Evolutionary conservation across 768 basidiomycete species (phyloP).

Genomic region (Tulasnella sp.): DNA sequence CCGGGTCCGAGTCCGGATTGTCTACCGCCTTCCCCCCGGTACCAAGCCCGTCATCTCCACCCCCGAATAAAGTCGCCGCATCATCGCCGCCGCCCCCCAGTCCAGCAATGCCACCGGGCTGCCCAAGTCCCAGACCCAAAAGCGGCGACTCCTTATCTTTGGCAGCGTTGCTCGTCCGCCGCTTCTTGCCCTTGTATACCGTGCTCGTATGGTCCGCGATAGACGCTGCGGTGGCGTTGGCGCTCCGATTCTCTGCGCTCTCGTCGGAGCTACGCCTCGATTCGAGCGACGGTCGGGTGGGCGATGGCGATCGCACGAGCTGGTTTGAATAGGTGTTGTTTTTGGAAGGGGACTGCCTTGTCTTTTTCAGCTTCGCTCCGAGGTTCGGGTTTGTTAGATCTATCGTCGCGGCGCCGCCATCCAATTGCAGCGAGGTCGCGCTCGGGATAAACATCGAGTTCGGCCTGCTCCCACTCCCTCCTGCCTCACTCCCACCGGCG

Average conservation of each 20-base stretch:
- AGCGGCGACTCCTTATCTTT: not conserved
- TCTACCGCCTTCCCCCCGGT: constrained; percentile 10
- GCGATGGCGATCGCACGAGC: not conserved
- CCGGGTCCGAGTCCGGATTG: constrained; percentile 70
- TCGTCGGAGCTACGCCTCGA: constrained; percentile 4
- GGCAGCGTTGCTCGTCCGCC: not conserved
- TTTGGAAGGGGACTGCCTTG: not conserved
- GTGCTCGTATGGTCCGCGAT: not conserved
- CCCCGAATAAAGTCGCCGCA: too few species aligned
- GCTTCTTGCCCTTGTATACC: constrained; percentile 4
- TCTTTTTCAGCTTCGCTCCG: not conserved
- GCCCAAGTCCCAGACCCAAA: not conserved
- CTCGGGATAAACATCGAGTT: not conserved
- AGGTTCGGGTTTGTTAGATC: not conserved
- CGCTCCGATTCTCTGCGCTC: not conserved
- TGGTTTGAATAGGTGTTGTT: not conserved
- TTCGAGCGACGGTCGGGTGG: constrained; percentile 2
- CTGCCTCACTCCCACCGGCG: not conserved
- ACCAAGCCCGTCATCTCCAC: not conserved
- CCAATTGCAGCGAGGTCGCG: not conserved
- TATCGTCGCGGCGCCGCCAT: not conserved
- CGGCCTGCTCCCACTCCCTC: too few species aligned
- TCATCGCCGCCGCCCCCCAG: not conserved
- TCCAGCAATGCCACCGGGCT: not conserved
- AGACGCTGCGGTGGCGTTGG: not conserved